Base-by-base conservation (phyloP, 768 basidiomycete genomes). In the Xerocomellus amylosporus region DNA sequence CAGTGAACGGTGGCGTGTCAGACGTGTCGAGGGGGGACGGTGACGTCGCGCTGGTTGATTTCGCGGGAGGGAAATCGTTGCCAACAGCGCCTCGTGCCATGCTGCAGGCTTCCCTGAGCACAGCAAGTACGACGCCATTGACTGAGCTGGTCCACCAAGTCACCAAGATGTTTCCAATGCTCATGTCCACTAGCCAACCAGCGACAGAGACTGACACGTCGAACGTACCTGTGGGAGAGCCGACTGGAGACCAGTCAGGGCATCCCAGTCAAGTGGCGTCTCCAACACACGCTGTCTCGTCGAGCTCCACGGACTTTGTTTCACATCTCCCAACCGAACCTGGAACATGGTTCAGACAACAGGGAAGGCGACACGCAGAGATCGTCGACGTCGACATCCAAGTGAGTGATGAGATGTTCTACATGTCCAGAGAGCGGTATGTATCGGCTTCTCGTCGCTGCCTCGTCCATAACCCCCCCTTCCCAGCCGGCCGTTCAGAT, bases 331-430 rank as follows among this genome's bases (percentile, higher is more conserved):
- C 54, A 13, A 55, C 58, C 10, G 33, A 56, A 38, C 59, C 70
- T 14, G 70, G 68, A 1, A 40, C 61, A 26, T 70, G 69, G 69
- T 68, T 68, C 36, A 61, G 43, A 43, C 59, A 61, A 22, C 62
- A 43, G 26, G 69, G 69, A 15, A 40, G 43, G 9, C 47, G 20
- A 8, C 37, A 56, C 5, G 56, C 68, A 47, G 56, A 66, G 39
- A 57, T 70, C 34, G 51, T 62, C 42, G 51, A 71, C 17, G 42
- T 70, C 30, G 49, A 61, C 9, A 41, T 70, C 24, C 49, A 60
- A 22, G 54, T 70, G 2, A 53, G 53, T 22, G 56, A 63, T 8
- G 55, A 60, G 31, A 42, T 70, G 56, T 71, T 67, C 30, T 56
- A 56, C 56, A 2, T 47, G 24, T 55, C 56, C 8, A 43, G 5